Conservation (phyloP, 129 eudicot genomes). For the Saposhnikovia divaricata region DNA sequence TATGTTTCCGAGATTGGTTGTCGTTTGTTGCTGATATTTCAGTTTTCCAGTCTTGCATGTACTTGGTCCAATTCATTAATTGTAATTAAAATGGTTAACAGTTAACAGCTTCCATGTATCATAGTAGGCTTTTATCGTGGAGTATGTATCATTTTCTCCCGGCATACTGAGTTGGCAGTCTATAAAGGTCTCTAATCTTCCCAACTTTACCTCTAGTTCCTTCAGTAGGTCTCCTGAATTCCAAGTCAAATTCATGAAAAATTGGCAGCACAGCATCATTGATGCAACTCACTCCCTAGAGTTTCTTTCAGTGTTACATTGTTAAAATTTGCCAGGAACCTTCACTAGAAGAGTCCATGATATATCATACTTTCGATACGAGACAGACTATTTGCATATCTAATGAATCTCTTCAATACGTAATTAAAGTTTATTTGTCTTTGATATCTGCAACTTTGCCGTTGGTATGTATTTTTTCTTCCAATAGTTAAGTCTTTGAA, state of each 20-base stretch:
- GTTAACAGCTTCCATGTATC: neutral
- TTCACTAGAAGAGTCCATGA: neutral
- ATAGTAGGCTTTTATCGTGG: neutral
- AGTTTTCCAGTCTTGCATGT: neutral
- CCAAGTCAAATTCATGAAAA: neutral
- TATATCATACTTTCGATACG: neutral
- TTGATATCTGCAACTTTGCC: neutral
- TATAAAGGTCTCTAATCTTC: neutral
- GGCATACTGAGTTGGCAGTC: neutral
- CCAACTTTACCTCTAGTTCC: neutral
- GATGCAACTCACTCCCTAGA: neutral
- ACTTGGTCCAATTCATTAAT: neutral
- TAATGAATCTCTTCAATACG: neutral
- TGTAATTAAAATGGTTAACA: neutral
- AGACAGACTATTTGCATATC: neutral
- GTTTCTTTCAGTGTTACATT: neutral
- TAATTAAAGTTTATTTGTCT: neutral
- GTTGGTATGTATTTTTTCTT: neutral
- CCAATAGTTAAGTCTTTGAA: neutral
- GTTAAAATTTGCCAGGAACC: neutral
- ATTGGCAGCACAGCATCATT: conserved; percentile 2
- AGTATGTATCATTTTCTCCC: neutral
- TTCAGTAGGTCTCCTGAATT: neutral
- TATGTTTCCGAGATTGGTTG: neutral
- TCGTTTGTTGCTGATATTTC: neutral